phyloP scores from a whole-genome alignment of 2,329 filamentous ascomycete species.

The Alternaria postmessia region DNA sequence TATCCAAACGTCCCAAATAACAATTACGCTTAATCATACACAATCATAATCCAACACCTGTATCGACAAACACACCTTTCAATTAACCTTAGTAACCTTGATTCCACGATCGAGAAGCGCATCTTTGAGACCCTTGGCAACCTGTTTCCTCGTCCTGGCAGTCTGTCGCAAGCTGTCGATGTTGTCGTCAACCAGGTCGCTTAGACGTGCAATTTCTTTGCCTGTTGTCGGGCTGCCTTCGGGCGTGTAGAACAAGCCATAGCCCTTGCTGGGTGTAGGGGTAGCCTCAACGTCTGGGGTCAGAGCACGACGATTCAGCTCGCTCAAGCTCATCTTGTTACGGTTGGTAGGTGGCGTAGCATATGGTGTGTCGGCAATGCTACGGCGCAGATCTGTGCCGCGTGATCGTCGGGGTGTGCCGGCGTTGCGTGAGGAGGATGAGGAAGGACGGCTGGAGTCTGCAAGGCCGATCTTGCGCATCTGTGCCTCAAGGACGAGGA shows the following conservation, averaged over 20 bases:
- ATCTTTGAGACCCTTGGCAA: constrained; percentile 50
- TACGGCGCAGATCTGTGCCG: constrained; percentile 22
- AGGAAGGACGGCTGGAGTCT: constrained; percentile 33
- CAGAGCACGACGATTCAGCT: constrained; percentile 39
- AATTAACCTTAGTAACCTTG: constrained; percentile 34
- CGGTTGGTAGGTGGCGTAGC: constrained; percentile 49
- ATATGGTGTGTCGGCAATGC: constrained; percentile 40
- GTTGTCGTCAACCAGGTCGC: constrained; percentile 52
- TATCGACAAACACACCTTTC: constrained; percentile 1
- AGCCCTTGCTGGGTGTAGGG: constrained; percentile 39
- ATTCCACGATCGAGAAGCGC: constrained; percentile 47
- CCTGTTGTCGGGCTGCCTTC: constrained; percentile 37
- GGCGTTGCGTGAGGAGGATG: constrained; percentile 28
- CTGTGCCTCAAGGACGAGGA: constrained; percentile 88
- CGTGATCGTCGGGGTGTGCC: constrained; percentile 30
- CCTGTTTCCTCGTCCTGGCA: constrained; percentile 47
- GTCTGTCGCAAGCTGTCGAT: constrained; percentile 49
- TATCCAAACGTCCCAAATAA: constrained; percentile 24
- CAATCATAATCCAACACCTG: constrained; percentile 17
- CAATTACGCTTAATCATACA: constrained; percentile 33
- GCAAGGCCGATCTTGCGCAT: constrained; percentile 70
- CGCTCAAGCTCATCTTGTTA: constrained; percentile 42
- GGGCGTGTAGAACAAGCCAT: constrained; percentile 47
- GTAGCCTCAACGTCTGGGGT: constrained; percentile 42
- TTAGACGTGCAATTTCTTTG: constrained; percentile 44